These are phyloP conservation scores for Gracilariopsis chorda DNA, from an alignment of 23 red algal genomes.

Conservation along the genomic window DNA sequence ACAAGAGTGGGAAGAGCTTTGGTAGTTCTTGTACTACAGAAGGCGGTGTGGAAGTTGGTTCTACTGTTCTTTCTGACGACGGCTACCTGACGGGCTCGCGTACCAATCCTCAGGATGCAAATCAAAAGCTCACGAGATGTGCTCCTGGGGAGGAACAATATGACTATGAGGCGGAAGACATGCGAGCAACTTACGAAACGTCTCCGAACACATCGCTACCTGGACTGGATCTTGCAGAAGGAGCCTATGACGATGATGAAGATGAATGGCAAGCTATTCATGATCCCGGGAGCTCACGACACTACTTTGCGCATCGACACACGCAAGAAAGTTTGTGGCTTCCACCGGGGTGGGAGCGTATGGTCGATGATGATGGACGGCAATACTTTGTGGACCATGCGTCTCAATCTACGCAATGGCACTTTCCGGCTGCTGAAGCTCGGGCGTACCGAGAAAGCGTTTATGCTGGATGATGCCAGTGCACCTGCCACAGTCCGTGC, in stretches of 20 bases:
- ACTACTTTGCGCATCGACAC: constrained; percentile 39
- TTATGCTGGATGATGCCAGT: neutral
- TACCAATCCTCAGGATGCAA: constrained; percentile 21
- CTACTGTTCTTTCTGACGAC: constrained; percentile 40
- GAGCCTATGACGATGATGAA: neutral
- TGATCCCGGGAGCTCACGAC: neutral
- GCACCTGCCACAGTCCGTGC: neutral
- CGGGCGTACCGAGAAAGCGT: constrained; percentile 49
- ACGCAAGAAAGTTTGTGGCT: constrained; percentile 65
- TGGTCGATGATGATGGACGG: constrained; percentile 41
- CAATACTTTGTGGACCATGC: constrained; percentile 57
- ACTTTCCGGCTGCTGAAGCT: constrained; percentile 39
- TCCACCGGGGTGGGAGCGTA: constrained; percentile 40
- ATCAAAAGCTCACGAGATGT: neutral
- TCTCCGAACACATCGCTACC: neutral
- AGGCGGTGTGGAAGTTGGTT: constrained; percentile 17
- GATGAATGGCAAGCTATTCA: constrained; percentile 41
- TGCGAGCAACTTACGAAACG: neutral
- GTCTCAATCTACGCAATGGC: constrained; percentile 28
- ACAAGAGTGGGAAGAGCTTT: constrained; percentile 56
- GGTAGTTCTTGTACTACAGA: constrained; percentile 25
- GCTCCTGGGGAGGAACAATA: constrained; percentile 4
- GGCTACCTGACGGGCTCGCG: constrained; percentile 17
- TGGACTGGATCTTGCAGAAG: neutral
- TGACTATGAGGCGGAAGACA: constrained; percentile 8